Conservation (phyloP, 768 basidiomycete species). For the Trametes meyenii region DNA sequence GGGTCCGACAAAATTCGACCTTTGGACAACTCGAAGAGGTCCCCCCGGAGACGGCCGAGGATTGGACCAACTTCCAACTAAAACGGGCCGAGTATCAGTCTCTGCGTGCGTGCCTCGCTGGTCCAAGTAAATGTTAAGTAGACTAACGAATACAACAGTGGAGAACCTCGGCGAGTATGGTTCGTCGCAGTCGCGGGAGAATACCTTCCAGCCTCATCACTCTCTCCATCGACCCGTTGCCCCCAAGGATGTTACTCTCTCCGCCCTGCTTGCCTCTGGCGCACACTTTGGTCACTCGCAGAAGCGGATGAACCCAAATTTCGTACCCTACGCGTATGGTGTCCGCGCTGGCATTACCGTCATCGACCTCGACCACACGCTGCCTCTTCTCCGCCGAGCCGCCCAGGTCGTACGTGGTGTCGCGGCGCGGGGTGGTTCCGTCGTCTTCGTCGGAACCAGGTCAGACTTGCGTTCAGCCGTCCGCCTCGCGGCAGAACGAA, state of each 20-base stretch:
- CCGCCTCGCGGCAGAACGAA: conserved; percentile 74
- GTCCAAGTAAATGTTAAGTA: neutral
- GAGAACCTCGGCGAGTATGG: conserved; percentile 69
- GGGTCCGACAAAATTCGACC: conserved; percentile 12
- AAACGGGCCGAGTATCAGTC: conserved; percentile 56
- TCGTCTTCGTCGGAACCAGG: conserved; percentile 90
- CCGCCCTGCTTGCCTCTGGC: conserved; percentile 88
- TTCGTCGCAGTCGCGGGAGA: conserved; percentile 72
- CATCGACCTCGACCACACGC: conserved; percentile 93
- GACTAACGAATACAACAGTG: conserved; percentile 43
- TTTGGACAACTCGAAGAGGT: conserved; percentile 19
- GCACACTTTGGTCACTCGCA: conserved; percentile 93
- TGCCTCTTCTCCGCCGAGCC: conserved; percentile 89
- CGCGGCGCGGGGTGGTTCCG: conserved; percentile 76
- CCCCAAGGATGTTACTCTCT: conserved; percentile 72
- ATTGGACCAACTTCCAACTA: conserved; percentile 68
- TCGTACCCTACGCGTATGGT: conserved; percentile 91
- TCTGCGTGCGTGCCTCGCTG: conserved; percentile 48
- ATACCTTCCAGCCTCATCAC: conserved; percentile 75
- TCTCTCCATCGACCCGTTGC: conserved; percentile 60
- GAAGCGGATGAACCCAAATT: conserved; percentile 85
- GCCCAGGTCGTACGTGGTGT: conserved; percentile 85
- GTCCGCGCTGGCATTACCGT: conserved; percentile 86
- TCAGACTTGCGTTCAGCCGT: conserved; percentile 76
- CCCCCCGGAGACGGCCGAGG: conserved; percentile 49